A percentile compares a stretch with the other conserved stretches of the same genome.
Evolutionary conservation across 345 rosid species (phyloP).

Genomic region (Garcia nutans): DNA sequence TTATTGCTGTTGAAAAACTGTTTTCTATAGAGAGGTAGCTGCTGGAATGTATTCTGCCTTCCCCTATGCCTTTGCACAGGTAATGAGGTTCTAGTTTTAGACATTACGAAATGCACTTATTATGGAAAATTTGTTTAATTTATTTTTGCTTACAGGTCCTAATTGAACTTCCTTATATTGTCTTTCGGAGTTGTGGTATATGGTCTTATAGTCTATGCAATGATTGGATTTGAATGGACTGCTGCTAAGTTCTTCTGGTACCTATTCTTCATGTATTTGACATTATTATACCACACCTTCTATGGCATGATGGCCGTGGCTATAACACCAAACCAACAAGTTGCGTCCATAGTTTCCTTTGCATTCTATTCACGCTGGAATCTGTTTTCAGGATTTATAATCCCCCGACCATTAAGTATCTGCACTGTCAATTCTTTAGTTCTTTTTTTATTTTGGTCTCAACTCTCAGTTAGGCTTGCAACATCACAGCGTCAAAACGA

Average conservation of each 20-base stretch:
- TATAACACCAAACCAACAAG: constrained; percentile 59
- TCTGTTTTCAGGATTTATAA: constrained; percentile 58
- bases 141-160: no score
- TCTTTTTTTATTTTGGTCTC: no score
- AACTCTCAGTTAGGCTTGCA: no score
- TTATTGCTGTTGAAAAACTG: constrained; percentile 62
- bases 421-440: no score
- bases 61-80: constrained; percentile 76
- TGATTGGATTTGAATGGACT: constrained; percentile 69
- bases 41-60: no score
- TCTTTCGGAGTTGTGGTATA: constrained; percentile 49
- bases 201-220: constrained; percentile 57
- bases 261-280: constrained; percentile 55
- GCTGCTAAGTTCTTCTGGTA: constrained; percentile 63
- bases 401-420: constrained; percentile 53
- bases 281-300: constrained; percentile 64
- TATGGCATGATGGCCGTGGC: constrained; percentile 81
- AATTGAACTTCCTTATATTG: constrained; percentile 59
- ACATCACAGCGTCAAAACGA: no score
- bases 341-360: constrained; percentile 53
- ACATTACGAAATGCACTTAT: not conserved
- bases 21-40: constrained; percentile 73
- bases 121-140: no score
- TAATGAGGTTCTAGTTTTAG: not conserved
- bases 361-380: constrained; percentile 59